phyloP scores from a whole-genome alignment of 176 grass and related monocot species.

The Urochloa ruziziensis region DNA sequence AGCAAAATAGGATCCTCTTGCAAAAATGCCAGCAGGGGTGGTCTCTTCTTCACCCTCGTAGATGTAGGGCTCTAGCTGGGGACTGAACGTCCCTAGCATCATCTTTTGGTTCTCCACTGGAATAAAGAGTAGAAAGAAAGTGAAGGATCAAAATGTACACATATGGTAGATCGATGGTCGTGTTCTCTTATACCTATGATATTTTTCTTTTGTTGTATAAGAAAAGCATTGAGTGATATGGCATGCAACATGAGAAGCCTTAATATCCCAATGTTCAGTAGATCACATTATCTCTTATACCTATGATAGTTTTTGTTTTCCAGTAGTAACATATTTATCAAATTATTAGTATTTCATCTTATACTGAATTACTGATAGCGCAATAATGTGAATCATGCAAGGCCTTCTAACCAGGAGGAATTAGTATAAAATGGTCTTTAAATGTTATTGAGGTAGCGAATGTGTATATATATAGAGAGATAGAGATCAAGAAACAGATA shows the following conservation, averaged over 20 bases:
- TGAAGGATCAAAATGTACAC: background rate
- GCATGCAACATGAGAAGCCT: background rate
- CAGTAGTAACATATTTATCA: background rate
- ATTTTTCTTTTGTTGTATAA: background rate
- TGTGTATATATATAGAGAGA: no score
- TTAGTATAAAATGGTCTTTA: background rate
- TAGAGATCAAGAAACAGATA: no score
- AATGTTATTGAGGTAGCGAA: background rate
- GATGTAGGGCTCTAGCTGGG: constrained; percentile 67
- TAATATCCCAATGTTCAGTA: background rate
- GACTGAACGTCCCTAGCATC: constrained; percentile 94
- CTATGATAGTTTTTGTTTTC: background rate
- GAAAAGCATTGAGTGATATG: background rate
- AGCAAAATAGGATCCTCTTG: constrained; percentile 79
- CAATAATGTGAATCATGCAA: background rate
- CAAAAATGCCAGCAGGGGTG: constrained; percentile 78
- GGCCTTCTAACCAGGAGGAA: background rate
- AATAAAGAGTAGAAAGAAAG: background rate
- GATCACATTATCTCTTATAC: background rate
- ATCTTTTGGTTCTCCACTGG: constrained; percentile 86
- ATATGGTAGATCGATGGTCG: background rate
- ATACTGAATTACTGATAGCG: background rate
- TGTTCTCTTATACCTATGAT: background rate
- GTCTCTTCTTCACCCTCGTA: constrained; percentile 84
- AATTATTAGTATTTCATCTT: background rate